phyloP scores from a whole-genome alignment of 1,284 basidiomycete species.

The Boletellus sp. region DNA sequence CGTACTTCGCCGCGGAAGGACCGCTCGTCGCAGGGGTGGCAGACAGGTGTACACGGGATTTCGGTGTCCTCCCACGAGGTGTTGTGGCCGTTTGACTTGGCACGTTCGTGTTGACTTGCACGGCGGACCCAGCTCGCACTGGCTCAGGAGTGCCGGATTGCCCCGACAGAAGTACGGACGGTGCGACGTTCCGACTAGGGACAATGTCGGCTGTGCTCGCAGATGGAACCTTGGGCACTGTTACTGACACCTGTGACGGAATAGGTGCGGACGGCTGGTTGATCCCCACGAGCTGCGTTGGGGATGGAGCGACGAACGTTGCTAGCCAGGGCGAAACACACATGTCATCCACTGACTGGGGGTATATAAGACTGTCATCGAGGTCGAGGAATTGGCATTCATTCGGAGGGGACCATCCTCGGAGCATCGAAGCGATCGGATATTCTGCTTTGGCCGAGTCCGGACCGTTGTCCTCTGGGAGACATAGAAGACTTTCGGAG shows the following conservation, averaged over 20 bases:
- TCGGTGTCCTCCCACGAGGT: slow-evolving; percentile 9
- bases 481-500: background rate
- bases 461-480: slow-evolving; percentile 1
- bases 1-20: slow-evolving; percentile 3
- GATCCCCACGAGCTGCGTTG: background rate
- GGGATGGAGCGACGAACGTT: background rate
- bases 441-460: background rate
- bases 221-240: background rate
- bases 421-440: slow-evolving; percentile 9
- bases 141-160: slow-evolving; percentile 6
- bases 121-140: background rate
- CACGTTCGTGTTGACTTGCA: background rate
- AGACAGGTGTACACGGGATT: slow-evolving; percentile 1
- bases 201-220: background rate
- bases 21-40: background rate
- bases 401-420: slow-evolving; percentile 24
- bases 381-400: slow-evolving; percentile 28
- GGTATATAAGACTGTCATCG: slow-evolving; percentile 14
- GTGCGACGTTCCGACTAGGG: background rate
- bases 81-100: background rate
- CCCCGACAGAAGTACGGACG: background rate
- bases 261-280: background rate
- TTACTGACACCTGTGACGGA: background rate
- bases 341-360: slow-evolving; percentile 3
- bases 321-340: slow-evolving; percentile 10